Base-by-base conservation (phyloP, 371 early-diverging fungal genomes). In the Gilbertella persicaria region DNA sequence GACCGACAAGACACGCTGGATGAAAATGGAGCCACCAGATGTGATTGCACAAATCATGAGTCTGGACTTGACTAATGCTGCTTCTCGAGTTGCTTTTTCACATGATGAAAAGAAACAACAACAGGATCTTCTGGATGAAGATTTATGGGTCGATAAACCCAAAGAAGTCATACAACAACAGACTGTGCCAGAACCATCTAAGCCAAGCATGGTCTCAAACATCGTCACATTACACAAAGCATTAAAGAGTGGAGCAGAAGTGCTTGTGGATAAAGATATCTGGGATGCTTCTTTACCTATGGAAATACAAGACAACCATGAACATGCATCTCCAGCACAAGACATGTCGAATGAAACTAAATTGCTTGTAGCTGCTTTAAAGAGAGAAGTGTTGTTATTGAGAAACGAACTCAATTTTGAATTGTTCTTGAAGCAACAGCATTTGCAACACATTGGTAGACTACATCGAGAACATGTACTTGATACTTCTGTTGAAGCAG, bases 381-480 rank as follows among this genome's bases (percentile, higher is more conserved):
- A 84, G 41, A 71, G 84, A 9, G 84, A 86, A 44, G 73, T 86
- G 1, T 44, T 86, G 29, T 47, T 86, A 30, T 62, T 84, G 9
- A 64, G 78, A 50, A 86, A 86, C 37, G 84, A 84, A 46, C 62
- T 86, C 21, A 86, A 84, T 35, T 86, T 84, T 67, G 86, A 86
- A 53, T 50, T 84, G 14, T 86, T 83, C 53, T 66, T 86, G 36
- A 83, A 84, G 44, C 86, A 86, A 47, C 86, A 86, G 16, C 82
- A 86, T 54, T 67, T 84, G 8, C 86, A 84, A 47, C 86, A 86
- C 49, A 84, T 86, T 39, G 83, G 82, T 17, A 68, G 82, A 26
- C 62, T 86, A 8, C 83, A 86, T 56, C 80, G 80, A 12, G 82
- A 84, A 13, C 86, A 81, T 58, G 76, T 86, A 1, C 58, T 82